Percentiles rank a stretch among this genome's conserved stretches.
phyloP scores from a whole-genome alignment of 2,329 filamentous ascomycete species.

The Ophiostoma montium region DNA sequence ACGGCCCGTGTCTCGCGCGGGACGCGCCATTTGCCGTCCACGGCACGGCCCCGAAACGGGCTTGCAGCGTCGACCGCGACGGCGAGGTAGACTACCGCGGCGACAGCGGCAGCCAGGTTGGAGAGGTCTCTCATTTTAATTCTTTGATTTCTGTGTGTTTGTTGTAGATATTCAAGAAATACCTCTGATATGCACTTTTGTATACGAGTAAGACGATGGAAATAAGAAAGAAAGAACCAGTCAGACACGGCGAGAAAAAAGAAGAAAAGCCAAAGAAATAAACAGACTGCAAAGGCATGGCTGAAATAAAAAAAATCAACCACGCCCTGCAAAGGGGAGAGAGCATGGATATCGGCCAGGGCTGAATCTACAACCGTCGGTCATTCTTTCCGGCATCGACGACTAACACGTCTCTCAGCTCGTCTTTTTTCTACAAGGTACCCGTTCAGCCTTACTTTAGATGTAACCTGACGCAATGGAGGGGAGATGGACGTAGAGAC shows the following conservation, averaged over 20 bases:
- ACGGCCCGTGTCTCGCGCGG: constrained; percentile 15
- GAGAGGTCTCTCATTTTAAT: neutral
- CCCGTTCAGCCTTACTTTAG: too few species aligned
- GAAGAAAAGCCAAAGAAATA: neutral
- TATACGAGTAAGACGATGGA: too few species aligned
- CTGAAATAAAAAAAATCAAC: neutral
- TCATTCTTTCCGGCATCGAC: too few species aligned
- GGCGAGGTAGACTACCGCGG: constrained; percentile 1
- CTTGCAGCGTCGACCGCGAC: constrained; percentile 1
- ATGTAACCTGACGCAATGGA: too few species aligned
- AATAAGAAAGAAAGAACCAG: too few species aligned
- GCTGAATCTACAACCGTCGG: too few species aligned
- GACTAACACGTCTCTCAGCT: too few species aligned
- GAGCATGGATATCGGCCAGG: neutral
- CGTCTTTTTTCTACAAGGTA: neutral
- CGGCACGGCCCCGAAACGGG: constrained; percentile 6
- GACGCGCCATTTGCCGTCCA: constrained; percentile 14
- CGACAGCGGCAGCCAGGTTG: neutral
- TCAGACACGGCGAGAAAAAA: neutral
- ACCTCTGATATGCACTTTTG: too few species aligned
- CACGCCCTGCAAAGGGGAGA: neutral
- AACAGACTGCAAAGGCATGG: neutral
- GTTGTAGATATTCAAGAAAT: neutral
- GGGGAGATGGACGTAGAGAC: neutral
- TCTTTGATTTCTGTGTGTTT: neutral